These are phyloP conservation scores for Sclerotinia nivalis DNA, from an alignment of 2,329 filamentous ascomycete genomes.

Conservation along the genomic window DNA sequence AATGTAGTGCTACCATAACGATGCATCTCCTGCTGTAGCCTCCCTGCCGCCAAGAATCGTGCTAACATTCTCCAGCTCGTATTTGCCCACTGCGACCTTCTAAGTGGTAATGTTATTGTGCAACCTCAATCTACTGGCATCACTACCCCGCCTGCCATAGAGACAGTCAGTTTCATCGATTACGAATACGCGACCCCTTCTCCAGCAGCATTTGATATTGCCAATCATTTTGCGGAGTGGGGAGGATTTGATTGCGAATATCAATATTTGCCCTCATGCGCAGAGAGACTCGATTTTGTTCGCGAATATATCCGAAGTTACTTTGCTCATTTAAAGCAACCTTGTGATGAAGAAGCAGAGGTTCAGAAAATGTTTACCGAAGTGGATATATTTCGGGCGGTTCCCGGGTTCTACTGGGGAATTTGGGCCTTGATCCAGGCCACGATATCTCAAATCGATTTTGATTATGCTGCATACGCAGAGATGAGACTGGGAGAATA, in stretches of 20 bases:
- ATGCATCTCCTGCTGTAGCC: slow-evolving; percentile 6
- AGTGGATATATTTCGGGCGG: slow-evolving; percentile 82
- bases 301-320: slow-evolving; percentile 80
- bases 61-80: slow-evolving; percentile 61
- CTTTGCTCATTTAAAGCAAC: slow-evolving; percentile 53
- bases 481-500: slow-evolving; percentile 86
- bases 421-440: slow-evolving; percentile 96
- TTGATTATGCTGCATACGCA: slow-evolving; percentile 92
- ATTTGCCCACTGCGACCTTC: slow-evolving; percentile 91
- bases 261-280: slow-evolving; percentile 73
- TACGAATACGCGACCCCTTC: slow-evolving; percentile 97
- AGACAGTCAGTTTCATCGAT: slow-evolving; percentile 83
- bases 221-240: slow-evolving; percentile 99
- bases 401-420: slow-evolving; percentile 89
- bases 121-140: slow-evolving; percentile 50
- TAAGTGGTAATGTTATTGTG: slow-evolving; percentile 96
- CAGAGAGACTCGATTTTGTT: slow-evolving; percentile 78
- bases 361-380: slow-evolving; percentile 71
- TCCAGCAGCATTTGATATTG: slow-evolving; percentile 91
- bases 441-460: slow-evolving; percentile 91
- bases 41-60: neutral
- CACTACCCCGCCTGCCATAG: slow-evolving; percentile 43
- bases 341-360: slow-evolving; percentile 58
- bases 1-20: slow-evolving; percentile 18
- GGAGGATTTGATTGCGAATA: slow-evolving; percentile 95